Base-by-base conservation (phyloP, 2,329 filamentous ascomycete species). In the Penicillium brevicompactum region DNA sequence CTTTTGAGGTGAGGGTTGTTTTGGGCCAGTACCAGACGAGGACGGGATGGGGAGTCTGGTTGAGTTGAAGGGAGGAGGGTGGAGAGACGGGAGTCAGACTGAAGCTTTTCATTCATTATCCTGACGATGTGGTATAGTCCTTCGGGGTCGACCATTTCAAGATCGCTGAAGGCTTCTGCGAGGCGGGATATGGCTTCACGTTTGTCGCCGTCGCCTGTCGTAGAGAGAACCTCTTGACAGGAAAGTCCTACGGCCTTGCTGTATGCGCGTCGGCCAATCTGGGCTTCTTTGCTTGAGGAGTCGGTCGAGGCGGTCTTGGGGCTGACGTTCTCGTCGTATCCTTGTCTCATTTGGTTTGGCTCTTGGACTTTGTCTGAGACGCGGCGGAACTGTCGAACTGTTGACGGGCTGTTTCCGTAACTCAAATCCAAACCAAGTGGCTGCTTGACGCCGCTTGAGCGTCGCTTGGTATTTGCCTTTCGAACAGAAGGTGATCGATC, bases 361-460 rank as follows among this genome's bases (percentile, higher is more conserved):
- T 70, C 65, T 11, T 49, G 53, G 3, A 67, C 64, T 81, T 80
- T 78, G 65, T 91, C 89, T 0, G 92, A 94, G 1, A 96, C 91
- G 22, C 93, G 86, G 60, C 91, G 90, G 79, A 97, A 97, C 49
- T 96, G 87, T 51, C 92, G 88, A 62, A 96, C 91, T 14, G 92
- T 96, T 1, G 93, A 97, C 1, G 90, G 91, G 7, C 88, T 89
- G 73, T 97, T 97, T 49, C 93, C 94, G 75, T 95, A 97, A 5
- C 89, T 95, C 80, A 96, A 87, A 67, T 97, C 91, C 1, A 94
- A 84, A 52, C 92, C 91, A 2, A 97, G 81, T 0, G 93, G 92
- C 61, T 90, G 87, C 74, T 91, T 92, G 1, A 84, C 74, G 2
- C 80, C 80, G 53, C 77, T 80, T 9, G 76, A 76, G 41, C 71